Percentiles rank a stretch among this genome's conserved stretches.
These are phyloP conservation scores for Lyophyllum atratum DNA, from an alignment of 768 basidiomycete species.

Conservation along the genomic window DNA sequence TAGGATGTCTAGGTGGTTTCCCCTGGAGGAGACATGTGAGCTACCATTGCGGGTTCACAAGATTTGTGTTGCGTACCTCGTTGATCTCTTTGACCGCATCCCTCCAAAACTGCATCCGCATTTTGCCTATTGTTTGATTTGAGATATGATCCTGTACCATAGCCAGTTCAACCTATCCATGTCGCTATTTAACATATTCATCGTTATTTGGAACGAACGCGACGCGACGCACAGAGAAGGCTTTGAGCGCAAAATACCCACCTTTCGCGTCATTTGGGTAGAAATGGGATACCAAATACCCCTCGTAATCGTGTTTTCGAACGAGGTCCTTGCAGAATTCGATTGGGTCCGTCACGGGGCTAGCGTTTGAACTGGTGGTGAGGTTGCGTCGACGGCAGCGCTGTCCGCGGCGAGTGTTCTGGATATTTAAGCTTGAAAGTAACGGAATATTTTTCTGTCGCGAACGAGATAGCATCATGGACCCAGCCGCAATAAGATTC, in stretches of 20 bases:
- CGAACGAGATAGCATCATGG: not conserved
- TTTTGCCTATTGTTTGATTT: slow-evolving; percentile 72
- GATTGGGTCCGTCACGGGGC: slow-evolving; percentile 39
- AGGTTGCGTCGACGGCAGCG: slow-evolving; percentile 7
- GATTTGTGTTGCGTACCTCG: slow-evolving; percentile 46
- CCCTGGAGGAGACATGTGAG: slow-evolving; percentile 43
- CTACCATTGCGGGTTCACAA: not conserved
- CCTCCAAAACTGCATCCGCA: slow-evolving; percentile 87
- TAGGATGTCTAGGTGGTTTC: slow-evolving; percentile 78
- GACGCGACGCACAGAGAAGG: slow-evolving; percentile 70
- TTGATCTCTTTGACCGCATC: slow-evolving; percentile 71
- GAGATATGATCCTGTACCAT: slow-evolving; percentile 77
- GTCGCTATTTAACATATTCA: slow-evolving; percentile 6
- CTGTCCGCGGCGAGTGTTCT: not conserved
- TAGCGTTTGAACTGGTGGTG: slow-evolving; percentile 7
- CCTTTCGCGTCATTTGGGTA: slow-evolving; percentile 66
- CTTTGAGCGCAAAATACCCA: slow-evolving; percentile 78
- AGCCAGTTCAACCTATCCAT: slow-evolving; percentile 69
- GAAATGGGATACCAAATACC: slow-evolving; percentile 69
- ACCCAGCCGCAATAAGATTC: not conserved
- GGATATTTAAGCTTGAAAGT: not conserved
- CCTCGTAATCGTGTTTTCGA: slow-evolving; percentile 81
- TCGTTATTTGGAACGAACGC: slow-evolving; percentile 2
- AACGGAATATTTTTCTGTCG: not conserved
- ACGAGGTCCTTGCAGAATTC: slow-evolving; percentile 74